These are phyloP conservation scores for Cyberlindnera nakhonratchasimensis DNA, from an alignment of 805 yeast species.

Conservation along the genomic window DNA sequence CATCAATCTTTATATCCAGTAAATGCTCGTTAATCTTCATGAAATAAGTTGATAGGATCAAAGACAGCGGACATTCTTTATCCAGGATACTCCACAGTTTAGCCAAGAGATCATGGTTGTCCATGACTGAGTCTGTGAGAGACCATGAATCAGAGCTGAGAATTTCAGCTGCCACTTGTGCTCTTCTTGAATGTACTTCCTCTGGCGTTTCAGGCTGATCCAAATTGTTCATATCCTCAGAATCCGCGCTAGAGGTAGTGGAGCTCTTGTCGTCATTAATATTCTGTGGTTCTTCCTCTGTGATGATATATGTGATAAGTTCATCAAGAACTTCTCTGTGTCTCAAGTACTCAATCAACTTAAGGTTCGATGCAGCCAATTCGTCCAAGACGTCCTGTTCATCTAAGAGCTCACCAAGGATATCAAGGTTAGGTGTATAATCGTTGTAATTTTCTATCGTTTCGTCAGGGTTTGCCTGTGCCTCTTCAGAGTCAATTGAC, in stretches of 20 bases:
- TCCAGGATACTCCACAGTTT: slow-evolving; percentile 81
- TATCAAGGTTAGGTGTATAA: slow-evolving; percentile 39
- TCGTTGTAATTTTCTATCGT: slow-evolving; percentile 33
- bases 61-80: slow-evolving; percentile 60
- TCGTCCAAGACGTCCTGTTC: slow-evolving; percentile 75
- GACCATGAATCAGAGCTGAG: slow-evolving; percentile 93
- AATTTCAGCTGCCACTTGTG: slow-evolving; percentile 82
- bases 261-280: slow-evolving; percentile 17
- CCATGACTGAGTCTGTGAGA: slow-evolving; percentile 84
- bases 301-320: slow-evolving; percentile 62
- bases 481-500: slow-evolving; percentile 20
- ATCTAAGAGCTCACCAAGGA: slow-evolving; percentile 60
- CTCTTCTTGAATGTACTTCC: slow-evolving; percentile 39
- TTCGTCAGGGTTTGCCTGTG: slow-evolving; percentile 22
- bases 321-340: slow-evolving; percentile 71
- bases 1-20: slow-evolving; percentile 83
- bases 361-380: slow-evolving; percentile 65
- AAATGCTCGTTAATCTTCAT: slow-evolving; percentile 90
- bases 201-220: slow-evolving; percentile 35
- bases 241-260: slow-evolving; percentile 31
- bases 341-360: slow-evolving; percentile 73
- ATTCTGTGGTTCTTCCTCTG: slow-evolving; percentile 14
- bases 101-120: slow-evolving; percentile 57
- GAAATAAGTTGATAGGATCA: slow-evolving; percentile 79
- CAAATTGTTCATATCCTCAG: slow-evolving; percentile 23